Evolutionary conservation across 805 yeast species (phyloP), one percentile per base, ranked within the genome.

Genomic region (Zygosaccharomyces gambellarensis): DNA sequence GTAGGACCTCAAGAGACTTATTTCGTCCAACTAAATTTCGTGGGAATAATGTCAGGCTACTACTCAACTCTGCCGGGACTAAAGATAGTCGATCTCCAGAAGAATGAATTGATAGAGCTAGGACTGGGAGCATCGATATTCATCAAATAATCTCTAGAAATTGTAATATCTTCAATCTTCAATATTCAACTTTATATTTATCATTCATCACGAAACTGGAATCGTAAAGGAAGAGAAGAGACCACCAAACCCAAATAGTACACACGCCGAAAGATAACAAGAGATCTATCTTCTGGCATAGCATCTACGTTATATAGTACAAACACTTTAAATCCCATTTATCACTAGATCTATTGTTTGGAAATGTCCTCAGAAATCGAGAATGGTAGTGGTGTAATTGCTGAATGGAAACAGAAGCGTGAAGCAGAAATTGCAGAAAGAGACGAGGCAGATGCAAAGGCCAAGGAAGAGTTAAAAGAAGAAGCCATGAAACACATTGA

Each of bases 401-500:
- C 43, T 5, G 49, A 84, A 64, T 92, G 99, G 99, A 82, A 79
- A 64, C 83, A 81, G 60, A 83, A 89, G 60, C 80, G 89, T 61
- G 85, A 81, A 43, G 74, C 85, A 50, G 96, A 90, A 66, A 83
- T 92, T 53, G 73, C 78, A 47, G 81, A 87, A 62, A 80, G 95
- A 63, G 98, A 92, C 62, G 83, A 78, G 57, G 80, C 80, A 54
- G 83, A 85, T 58, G 72, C 71, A 19, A 72, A 79, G 57, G 85
- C 80, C 65, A 79, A 85, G 62, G 73, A 73, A 28, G 88, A 82
- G 52, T 76, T 89, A 50, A 78, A 85, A 48, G 78, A 80, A 45
- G 83, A 84, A 54, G 98, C 98, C 8, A 80, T 81, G 62, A 81
- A 82, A 65, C 83, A 89, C 47, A 81, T 90, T 62, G 97, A 92